A percentile compares a stretch with the other conserved stretches of the same genome.
Conservation (phyloP, 192 early-diverging fungal genomes). For the Geranomyces michiganensis region DNA sequence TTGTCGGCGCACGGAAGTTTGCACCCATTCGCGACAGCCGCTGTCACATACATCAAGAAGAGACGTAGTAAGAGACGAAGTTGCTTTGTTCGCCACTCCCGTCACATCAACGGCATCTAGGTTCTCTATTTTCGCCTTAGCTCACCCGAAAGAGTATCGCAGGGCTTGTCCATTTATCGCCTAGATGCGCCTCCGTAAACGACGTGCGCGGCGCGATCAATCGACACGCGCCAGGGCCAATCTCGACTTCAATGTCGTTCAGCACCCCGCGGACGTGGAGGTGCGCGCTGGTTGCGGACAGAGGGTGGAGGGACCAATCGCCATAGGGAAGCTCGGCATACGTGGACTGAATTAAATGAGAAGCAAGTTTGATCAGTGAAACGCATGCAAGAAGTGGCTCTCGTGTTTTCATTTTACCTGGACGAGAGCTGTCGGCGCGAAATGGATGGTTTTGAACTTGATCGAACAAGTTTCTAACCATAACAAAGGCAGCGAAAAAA, state of each 20-base stretch:
- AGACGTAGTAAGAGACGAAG: no score
- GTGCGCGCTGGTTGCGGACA: constrained; percentile 28
- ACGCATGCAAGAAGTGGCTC: neutral
- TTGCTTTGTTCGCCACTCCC: no score
- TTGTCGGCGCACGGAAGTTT: constrained; percentile 51
- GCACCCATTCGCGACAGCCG: constrained; percentile 47
- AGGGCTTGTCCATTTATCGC: constrained; percentile 36
- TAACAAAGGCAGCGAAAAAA: neutral
- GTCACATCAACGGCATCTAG: no score
- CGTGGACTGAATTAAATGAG: constrained; percentile 37
- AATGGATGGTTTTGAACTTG: constrained; percentile 55
- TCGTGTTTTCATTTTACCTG: neutral
- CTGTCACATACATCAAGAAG: no score
- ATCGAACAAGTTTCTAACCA: constrained; percentile 39
- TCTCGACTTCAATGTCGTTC: constrained; percentile 48
- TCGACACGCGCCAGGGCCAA: constrained; percentile 47
- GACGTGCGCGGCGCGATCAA: constrained; percentile 34
- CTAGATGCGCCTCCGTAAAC: constrained; percentile 32
- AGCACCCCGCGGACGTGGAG: constrained; percentile 41
- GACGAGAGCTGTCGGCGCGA: constrained; percentile 52
- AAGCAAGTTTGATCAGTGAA: neutral
- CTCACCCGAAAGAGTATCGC: constrained; percentile 48
- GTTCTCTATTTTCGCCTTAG: neutral
- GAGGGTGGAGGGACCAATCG: constrained; percentile 47
- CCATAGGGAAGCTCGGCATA: constrained; percentile 52